Evolutionary conservation across 2,329 filamentous ascomycete genomes (phyloP), one percentile per base, ranked within the genome.

Genomic region (Lachnellula cervina): DNA sequence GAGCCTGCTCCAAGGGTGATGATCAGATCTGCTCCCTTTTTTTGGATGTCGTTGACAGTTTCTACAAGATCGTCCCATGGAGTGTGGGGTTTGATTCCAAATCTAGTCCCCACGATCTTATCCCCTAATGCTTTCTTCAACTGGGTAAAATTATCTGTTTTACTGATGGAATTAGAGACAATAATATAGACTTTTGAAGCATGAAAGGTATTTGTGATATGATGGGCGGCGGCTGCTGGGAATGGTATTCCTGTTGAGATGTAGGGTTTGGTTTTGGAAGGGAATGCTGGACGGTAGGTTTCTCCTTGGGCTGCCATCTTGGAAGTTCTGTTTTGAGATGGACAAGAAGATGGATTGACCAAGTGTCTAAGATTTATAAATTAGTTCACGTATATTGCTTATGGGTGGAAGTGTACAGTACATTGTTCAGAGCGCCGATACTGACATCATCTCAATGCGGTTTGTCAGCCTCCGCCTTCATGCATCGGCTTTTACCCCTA

Each of bases 1-100:
- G 61, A 65, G 1, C 69, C 68, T n/a, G 65, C 69, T 28, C 69
- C 69, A 5, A 71, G 61, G 0, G 69, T 71, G 25, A 71, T 55
- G 64, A 69, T 65, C 14, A 64, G 55, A 56, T 71, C 68, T 11
- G 58, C 64, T 14, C 45, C 23, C 44, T 61, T 64, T 11, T 51
- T 56, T 37, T 60, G 56, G 3, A 69, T 44, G 13, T 70, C 68
- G 4, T 61, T 52, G 6, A 64, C 52, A n/a, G 70, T 61, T 11
- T 66, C 67, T 0, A 70, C 45, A 25, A 71, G 57, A 44, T 69
- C 68, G 35, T 64, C 64, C 63, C 64, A 70, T 16, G 67, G 69
- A 1, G 68, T 67, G 49, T 70, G 69, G 5, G 67, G 64, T 40
- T 63, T 64, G 19, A 70, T 65, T 1, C 69, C 69, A 32, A 64